Percentiles rank a stretch among this genome's conserved stretches.
phyloP scores from a whole-genome alignment of 2,329 filamentous ascomycete genomes.

The Lachnellula suecica region DNA sequence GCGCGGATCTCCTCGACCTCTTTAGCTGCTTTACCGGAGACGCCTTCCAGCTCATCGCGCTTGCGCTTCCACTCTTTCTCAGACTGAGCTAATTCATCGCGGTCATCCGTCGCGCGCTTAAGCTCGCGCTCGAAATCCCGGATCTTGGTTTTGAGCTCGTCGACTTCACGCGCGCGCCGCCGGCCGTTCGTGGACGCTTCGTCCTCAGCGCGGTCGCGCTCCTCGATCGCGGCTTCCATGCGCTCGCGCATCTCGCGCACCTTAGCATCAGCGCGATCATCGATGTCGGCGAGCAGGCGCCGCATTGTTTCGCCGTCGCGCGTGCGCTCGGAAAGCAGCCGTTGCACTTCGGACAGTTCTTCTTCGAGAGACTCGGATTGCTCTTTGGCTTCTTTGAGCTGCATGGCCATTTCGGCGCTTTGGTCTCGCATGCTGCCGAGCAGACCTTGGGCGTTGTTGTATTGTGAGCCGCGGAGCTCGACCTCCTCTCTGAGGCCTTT shows the following conservation, averaged over 20 bases:
- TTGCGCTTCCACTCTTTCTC: constrained; percentile 74
- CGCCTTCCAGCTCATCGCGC: constrained; percentile 73
- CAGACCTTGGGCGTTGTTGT: constrained; percentile 79
- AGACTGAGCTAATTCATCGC: constrained; percentile 72
- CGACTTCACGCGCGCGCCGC: constrained; percentile 76
- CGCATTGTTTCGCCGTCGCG: constrained; percentile 96
- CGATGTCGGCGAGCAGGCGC: constrained; percentile 79
- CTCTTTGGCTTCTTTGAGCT: constrained; percentile 84
- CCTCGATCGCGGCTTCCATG: constrained; percentile 89
- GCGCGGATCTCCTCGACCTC: constrained; percentile 75
- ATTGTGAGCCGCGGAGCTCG: constrained; percentile 81
- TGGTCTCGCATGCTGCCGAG: constrained; percentile 94
- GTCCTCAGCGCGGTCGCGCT: constrained; percentile 89
- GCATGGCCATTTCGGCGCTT: constrained; percentile 80
- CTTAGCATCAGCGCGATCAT: constrained; percentile 76
- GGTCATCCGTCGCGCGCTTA: constrained; percentile 69
- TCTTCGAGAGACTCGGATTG: constrained; percentile 87
- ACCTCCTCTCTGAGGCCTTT: constrained; percentile 73
- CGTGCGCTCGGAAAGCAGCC: constrained; percentile 81
- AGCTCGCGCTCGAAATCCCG: constrained; percentile 80
- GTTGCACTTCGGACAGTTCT: constrained; percentile 84
- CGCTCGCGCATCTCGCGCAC: constrained; percentile 85
- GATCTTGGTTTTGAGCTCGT: constrained; percentile 77
- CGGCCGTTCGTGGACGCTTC: constrained; percentile 78
- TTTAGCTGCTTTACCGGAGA: constrained; percentile 65